Evolutionary conservation across 345 rosid genomes (phyloP), one percentile per base, ranked within the genome.

Genomic region (Euphorbia peplus): DNA sequence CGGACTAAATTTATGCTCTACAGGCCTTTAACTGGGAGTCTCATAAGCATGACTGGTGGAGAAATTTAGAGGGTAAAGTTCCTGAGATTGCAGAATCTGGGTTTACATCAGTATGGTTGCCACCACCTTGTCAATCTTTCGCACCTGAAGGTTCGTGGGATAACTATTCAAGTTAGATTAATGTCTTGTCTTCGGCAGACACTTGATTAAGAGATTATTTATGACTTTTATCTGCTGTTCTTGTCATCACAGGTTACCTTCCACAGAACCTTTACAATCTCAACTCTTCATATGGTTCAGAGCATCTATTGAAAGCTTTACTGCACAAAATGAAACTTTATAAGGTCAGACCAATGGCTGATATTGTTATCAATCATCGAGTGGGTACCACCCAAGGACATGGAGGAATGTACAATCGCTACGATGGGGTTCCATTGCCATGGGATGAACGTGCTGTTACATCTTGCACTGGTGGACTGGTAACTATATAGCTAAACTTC

Each of bases 1-100:
- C 15, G 52, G 67, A 57, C 51, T 59, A 63, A 50, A 69, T 60
- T 42, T 75, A 69, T 74, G 37, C 52, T 56, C 51, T 22, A 76
- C 85, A 90, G 98, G 92, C 87, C 55, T 90, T 86, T 75, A 87
- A 93, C 69, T 93, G 98, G 98, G 98, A 93, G 69, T 90, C 98
- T 76, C 88, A 87, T 44, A 93, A 93, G 77, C 48, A 86, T 74
- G 85, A 89, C 62, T 93, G 98, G 97, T 93, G 96, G 97, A 84
- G 74, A 78, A 90, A 85, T 81, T 79, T 93, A 70, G 97, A 86
- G 52, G 26, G 61, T 53, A 93, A 87, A 79, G 84, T 90, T 64
- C 72, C 85, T 0, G 93, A 89, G 57, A 85, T 90, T 11, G 87
- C 96, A 19, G 84, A 86, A 71, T 85, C 97, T n/a, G 98, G 98